Evolutionary conservation across 2,329 filamentous ascomycete genomes (phyloP).

Genomic region (Bipolaris bicolor): DNA sequence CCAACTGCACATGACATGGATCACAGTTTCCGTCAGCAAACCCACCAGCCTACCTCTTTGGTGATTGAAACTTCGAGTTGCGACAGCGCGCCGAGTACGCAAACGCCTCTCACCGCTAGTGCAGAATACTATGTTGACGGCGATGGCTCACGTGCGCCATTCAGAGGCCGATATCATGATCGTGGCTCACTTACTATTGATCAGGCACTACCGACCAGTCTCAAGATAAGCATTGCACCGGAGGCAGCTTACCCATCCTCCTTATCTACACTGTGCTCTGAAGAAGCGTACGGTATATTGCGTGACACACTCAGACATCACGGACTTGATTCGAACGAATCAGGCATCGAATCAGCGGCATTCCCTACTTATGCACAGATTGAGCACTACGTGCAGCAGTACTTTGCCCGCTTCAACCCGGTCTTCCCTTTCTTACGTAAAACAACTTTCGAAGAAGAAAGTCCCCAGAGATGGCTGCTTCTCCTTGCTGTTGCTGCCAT

Average conservation of each 20-base stretch:
- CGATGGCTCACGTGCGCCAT: not conserved
- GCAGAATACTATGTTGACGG: not conserved
- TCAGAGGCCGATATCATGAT: not conserved
- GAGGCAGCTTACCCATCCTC: not conserved
- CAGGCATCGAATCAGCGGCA: not conserved
- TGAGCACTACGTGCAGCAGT: slow-evolving; percentile 31
- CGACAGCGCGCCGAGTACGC: not conserved
- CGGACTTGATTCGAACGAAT: not conserved
- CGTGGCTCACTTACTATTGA: not conserved
- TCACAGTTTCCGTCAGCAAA: not conserved
- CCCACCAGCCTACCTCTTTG: not conserved
- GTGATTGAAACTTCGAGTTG: not conserved
- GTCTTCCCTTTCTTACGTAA: slow-evolving; percentile 39
- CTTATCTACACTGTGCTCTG: not conserved
- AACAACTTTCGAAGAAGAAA: slow-evolving; percentile 19
- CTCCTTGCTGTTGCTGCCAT: slow-evolving; percentile 36
- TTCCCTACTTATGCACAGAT: slow-evolving; percentile 30
- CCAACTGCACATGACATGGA: not conserved
- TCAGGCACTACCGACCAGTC: not conserved
- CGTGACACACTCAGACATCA: not conserved
- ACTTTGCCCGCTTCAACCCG: slow-evolving; percentile 37
- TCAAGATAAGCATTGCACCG: not conserved
- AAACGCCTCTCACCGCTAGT: not conserved
- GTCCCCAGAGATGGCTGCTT: slow-evolving; percentile 23
- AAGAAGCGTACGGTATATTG: slow-evolving; percentile 4